Evolutionary conservation across 2,329 filamentous ascomycete species (phyloP), one percentile per base, ranked within the genome.

Genomic region (Exophiala oligosperma): DNA sequence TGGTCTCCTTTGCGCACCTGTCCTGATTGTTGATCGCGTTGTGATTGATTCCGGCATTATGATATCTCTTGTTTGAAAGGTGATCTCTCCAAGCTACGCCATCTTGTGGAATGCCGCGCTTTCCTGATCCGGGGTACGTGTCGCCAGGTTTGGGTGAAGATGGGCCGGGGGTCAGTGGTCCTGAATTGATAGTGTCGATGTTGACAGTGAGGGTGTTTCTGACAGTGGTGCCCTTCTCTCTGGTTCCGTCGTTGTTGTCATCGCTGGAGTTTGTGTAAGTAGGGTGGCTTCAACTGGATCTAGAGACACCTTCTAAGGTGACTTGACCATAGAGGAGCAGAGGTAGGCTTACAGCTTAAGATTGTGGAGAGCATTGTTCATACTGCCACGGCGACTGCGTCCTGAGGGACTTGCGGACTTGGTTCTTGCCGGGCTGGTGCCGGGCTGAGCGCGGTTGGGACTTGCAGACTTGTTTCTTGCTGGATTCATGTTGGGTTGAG

Each of bases 1-100:
- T 38, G 44, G 29, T 26, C 52, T 12, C 14, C 48, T 17, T 26
- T 51, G 54, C 60, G 56, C 60, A 62, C 60, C 53, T 23, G 11
- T 60, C 57, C 38, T 24, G 54, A 37, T 51, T 52, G 47, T 62
- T 59, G 29, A 54, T 52, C 5, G 23, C 43, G n/a, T 32, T 29
- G 28, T 59, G 56, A 32, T 59, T 41, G 21, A 54, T 54, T 7
- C 9, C 37, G 21, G 29, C 35, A 32, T 35, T 28, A 7, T 54
- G 49, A 29, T 56, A 49, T 11, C 26, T 38, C 40, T 40, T 43
- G 41, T 57, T 47, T 37, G 29, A 54, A 7, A 57, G 49, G 44
- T 57, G 51, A 37, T 60, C 4, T 47, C 28, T 57, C 57, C 57
- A 57, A 17, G 24, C 49, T 11, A 29, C 29, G 21, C 54, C 57